Evolutionary conservation across 2,329 filamentous ascomycete genomes (phyloP).

Genomic region (Hymenoscyphus repandus): DNA sequence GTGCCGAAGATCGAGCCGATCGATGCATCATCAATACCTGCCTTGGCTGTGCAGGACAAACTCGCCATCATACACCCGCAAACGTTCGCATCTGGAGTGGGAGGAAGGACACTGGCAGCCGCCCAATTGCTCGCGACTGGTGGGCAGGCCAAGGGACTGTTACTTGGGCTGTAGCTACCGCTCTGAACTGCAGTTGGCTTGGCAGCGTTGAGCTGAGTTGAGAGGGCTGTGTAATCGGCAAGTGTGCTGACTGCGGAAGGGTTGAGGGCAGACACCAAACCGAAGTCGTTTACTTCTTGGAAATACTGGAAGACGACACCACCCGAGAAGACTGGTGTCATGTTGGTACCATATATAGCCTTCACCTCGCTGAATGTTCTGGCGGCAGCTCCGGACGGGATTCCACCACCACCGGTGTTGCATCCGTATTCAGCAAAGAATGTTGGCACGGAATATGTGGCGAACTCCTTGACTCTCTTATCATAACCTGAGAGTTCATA

Average conservation of each 20-base stretch:
- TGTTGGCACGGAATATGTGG: constrained; percentile 80
- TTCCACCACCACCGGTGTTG: constrained; percentile 48
- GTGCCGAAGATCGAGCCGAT: constrained; percentile 61
- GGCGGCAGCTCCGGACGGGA: constrained; percentile 31
- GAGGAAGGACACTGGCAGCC: constrained; percentile 64
- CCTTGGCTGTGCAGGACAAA: constrained; percentile 62
- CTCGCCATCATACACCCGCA: constrained; percentile 80
- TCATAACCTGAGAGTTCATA: constrained; percentile 74
- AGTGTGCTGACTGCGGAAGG: constrained; percentile 53
- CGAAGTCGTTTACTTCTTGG: constrained; percentile 83
- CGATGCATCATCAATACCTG: constrained; percentile 48
- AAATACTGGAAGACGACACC: constrained; percentile 99
- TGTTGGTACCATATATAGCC: constrained; percentile 71
- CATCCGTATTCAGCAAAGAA: constrained; percentile 99
- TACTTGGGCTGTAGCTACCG: constrained; percentile 60
- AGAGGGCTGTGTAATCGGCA: constrained; percentile 64
- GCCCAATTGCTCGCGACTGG: constrained; percentile 21
- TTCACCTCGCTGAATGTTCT: constrained; percentile 81
- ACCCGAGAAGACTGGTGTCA: constrained; percentile 84
- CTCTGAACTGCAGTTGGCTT: constrained; percentile 51
- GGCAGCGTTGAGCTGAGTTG: constrained; percentile 29
- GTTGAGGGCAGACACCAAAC: constrained; percentile 37
- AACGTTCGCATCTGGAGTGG: constrained; percentile 70
- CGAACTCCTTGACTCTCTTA: constrained; percentile 77
- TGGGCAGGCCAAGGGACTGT: constrained; percentile 24